These are phyloP conservation scores for Dioscorea zingiberensis DNA, from an alignment of 106 monocot genomes.

Conservation along the genomic window DNA sequence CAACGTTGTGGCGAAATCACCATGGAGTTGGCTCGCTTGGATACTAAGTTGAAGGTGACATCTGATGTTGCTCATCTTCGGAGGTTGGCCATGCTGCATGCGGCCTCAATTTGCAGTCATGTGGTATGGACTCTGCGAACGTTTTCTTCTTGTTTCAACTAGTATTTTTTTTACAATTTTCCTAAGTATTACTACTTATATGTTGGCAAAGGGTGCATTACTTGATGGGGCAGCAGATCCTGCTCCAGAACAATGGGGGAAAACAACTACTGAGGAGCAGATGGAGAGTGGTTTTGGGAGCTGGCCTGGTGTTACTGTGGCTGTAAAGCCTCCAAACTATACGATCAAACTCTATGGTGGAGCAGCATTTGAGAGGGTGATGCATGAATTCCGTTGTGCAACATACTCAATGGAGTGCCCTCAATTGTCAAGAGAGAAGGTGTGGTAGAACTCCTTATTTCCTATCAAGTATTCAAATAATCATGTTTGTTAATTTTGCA, in stretches of 20 bases:
- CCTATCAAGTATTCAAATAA: background rate
- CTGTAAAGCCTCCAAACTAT: slow-evolving; percentile 68
- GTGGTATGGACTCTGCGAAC: slow-evolving; percentile 44
- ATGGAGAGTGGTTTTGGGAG: slow-evolving; percentile 74
- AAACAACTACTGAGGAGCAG: slow-evolving; percentile 75
- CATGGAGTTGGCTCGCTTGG: slow-evolving; percentile 51
- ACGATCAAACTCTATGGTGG: slow-evolving; percentile 87
- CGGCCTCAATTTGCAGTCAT: slow-evolving; percentile 80
- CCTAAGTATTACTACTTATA: background rate
- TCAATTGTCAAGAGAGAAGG: slow-evolving; percentile 93
- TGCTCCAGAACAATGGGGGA: slow-evolving; percentile 94
- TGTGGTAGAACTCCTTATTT: slow-evolving; percentile 12
- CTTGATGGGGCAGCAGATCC: slow-evolving; percentile 98
- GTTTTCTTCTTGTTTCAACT: slow-evolving; percentile 1
- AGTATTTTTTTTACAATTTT: background rate
- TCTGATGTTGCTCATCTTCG: slow-evolving; percentile 85
- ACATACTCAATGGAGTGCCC: slow-evolving; percentile 94
- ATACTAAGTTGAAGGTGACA: slow-evolving; percentile 75
- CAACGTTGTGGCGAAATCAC: slow-evolving; percentile 79
- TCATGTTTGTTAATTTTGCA: background rate
- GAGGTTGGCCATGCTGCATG: slow-evolving; percentile 77
- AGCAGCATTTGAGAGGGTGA: slow-evolving; percentile 97
- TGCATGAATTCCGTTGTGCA: slow-evolving; percentile 96
- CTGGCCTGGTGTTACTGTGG: slow-evolving; percentile 77
- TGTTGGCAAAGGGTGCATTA: slow-evolving; percentile 51